Percentiles rank a stretch among this genome's conserved stretches.
Conservation (phyloP, 768 basidiomycete genomes). For the Rhodosporidiobolus sp. region DNA sequence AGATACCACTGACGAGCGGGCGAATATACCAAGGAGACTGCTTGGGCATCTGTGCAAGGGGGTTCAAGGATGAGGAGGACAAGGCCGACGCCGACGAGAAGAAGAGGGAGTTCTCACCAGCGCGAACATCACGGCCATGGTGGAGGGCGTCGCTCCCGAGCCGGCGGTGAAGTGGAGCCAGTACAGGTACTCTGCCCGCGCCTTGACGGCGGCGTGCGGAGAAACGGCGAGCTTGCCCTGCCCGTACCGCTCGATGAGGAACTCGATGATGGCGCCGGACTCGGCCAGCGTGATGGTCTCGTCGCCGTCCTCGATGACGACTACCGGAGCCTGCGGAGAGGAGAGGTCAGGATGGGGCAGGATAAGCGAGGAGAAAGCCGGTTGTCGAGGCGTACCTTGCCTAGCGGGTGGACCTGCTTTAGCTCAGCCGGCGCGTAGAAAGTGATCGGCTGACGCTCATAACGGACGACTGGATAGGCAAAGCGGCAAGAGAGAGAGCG, state of each 20-base stretch:
- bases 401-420: constrained; percentile 12
- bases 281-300: constrained; percentile 26
- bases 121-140: background rate
- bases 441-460: constrained; percentile 18
- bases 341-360: background rate
- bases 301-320: constrained; percentile 14
- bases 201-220: background rate
- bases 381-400: constrained; percentile 14
- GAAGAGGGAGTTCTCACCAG: too few species aligned
- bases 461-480: constrained; percentile 11
- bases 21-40: constrained; percentile 19
- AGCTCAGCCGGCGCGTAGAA: constrained; percentile 21
- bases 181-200: constrained; percentile 24
- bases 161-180: constrained; percentile 32
- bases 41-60: constrained; percentile 20
- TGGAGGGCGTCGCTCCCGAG: background rate
- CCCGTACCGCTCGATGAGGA: constrained; percentile 33
- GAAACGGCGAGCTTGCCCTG: constrained; percentile 1
- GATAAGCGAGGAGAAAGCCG: too few species aligned
- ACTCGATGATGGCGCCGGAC: constrained; percentile 31
- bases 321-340: constrained; percentile 21
- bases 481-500: too few species aligned
- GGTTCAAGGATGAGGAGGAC: background rate
- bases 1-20: constrained; percentile 12
- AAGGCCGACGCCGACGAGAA: constrained; percentile 20